Percentiles rank a stretch among this genome's conserved stretches.
These are phyloP conservation scores for Curvularia sp. DNA, from an alignment of 2,329 filamentous ascomycete species.

Conservation along the genomic window DNA sequence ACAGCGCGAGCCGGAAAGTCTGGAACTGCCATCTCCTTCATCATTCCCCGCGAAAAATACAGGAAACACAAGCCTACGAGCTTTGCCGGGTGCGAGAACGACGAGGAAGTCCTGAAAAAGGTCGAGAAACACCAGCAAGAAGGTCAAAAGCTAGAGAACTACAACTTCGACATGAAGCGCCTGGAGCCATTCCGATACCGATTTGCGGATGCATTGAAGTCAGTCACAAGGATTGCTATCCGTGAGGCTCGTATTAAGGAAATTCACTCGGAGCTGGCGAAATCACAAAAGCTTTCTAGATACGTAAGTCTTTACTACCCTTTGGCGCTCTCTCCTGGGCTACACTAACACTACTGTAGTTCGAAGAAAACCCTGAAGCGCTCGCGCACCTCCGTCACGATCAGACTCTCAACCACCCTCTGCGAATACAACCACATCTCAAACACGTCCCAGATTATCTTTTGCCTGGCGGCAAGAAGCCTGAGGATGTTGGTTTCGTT, in stretches of 20 bases:
- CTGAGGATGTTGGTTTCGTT: slow-evolving; percentile 77
- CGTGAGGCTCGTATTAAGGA: slow-evolving; percentile 89
- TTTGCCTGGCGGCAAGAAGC: slow-evolving; percentile 76
- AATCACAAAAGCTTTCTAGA: slow-evolving; percentile 79
- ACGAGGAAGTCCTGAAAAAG: slow-evolving; percentile 82
- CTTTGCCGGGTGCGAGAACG: slow-evolving; percentile 75
- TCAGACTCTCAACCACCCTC: slow-evolving; percentile 77
- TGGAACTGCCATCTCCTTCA: slow-evolving; percentile 95
- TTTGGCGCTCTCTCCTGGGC: not conserved
- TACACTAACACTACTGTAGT: slow-evolving; percentile 62
- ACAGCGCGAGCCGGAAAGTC: slow-evolving; percentile 90
- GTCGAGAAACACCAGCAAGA: slow-evolving; percentile 83
- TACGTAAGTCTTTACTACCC: slow-evolving; percentile 26
- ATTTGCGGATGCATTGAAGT: slow-evolving; percentile 81
- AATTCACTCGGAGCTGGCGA: slow-evolving; percentile 85
- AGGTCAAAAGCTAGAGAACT: slow-evolving; percentile 83
- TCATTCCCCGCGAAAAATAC: slow-evolving; percentile 80
- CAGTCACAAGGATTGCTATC: slow-evolving; percentile 87
- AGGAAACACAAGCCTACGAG: slow-evolving; percentile 89
- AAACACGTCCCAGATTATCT: slow-evolving; percentile 89
- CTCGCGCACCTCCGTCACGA: slow-evolving; percentile 88
- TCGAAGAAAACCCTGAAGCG: slow-evolving; percentile 95
- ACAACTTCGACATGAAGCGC: slow-evolving; percentile 92
- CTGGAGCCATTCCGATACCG: slow-evolving; percentile 94
- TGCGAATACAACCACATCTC: slow-evolving; percentile 84